Percentiles rank a stretch among this genome's conserved stretches.
Evolutionary conservation across 495 filamentous ascomycete genomes (phyloP).

Genomic region (Trichocladium uniseriatum): DNA sequence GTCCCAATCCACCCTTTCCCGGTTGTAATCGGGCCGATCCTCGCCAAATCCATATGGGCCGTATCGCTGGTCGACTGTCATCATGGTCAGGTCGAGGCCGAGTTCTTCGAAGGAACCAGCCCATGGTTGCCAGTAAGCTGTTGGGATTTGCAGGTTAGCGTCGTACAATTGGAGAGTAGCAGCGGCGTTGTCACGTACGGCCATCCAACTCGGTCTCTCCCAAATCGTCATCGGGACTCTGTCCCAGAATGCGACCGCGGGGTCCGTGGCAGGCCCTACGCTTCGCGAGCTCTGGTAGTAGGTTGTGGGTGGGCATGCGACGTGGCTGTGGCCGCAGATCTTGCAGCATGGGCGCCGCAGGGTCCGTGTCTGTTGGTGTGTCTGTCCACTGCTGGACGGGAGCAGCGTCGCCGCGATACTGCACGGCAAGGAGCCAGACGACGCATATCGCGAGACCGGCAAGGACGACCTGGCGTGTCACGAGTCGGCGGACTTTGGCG

Average conservation of each 20-base stretch:
- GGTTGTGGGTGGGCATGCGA: constrained; percentile 22
- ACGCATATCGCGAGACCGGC: constrained; percentile 9
- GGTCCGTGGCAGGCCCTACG: constrained; percentile 23
- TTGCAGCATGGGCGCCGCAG: no score
- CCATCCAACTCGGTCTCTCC: constrained; percentile 15
- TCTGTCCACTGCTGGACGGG: constrained; percentile 3
- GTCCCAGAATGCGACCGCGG: constrained; percentile 21
- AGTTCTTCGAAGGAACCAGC: constrained; percentile 25
- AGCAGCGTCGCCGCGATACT: constrained; percentile 11
- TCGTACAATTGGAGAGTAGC: background rate
- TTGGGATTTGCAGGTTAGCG: constrained; percentile 7
- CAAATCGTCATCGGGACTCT: constrained; percentile 25
- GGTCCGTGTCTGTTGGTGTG: no score
- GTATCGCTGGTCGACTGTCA: constrained; percentile 22
- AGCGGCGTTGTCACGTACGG: constrained; percentile 10
- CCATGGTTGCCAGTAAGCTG: constrained; percentile 25
- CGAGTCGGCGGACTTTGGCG: constrained; percentile 15
- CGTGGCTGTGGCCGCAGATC: constrained; percentile 6
- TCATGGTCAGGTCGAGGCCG: constrained; percentile 22
- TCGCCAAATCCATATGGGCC: constrained; percentile 27
- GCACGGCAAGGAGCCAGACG: constrained; percentile 15
- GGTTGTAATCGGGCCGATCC: constrained; percentile 16
- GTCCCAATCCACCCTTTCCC: constrained; percentile 59
- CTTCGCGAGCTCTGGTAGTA: constrained; percentile 15
- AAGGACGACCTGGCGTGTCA: constrained; percentile 18